Evolutionary conservation across 2,329 filamentous ascomycete species (phyloP).

Genomic region (Aspergillus brasiliensis): DNA sequence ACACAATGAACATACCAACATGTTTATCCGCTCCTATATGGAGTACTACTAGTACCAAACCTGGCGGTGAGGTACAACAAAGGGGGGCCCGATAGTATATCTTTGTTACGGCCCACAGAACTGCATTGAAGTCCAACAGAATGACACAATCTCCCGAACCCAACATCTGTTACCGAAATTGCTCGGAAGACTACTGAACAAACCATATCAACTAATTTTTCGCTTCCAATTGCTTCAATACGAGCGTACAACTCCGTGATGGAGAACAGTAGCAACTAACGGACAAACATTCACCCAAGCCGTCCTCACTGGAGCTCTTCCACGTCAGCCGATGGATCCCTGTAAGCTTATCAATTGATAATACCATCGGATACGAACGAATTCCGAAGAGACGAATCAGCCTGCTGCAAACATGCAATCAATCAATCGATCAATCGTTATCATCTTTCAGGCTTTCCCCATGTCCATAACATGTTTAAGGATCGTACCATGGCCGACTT

Average conservation of each 20-base stretch:
- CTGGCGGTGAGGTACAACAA: not conserved
- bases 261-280: not conserved
- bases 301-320: not conserved
- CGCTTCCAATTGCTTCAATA: too few species aligned
- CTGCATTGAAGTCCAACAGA: not conserved
- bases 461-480: not conserved
- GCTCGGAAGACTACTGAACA: too few species aligned
- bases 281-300: not conserved
- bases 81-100: not conserved
- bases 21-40: too few species aligned
- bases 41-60: not conserved
- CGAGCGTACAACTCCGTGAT: too few species aligned
- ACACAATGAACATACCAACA: too few species aligned
- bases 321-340: constrained; percentile 4
- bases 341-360: not conserved
- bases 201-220: too few species aligned
- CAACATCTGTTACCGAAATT: too few species aligned
- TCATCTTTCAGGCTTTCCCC: not conserved
- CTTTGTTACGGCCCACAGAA: not conserved
- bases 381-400: not conserved
- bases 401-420: not conserved
- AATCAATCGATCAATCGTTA: not conserved
- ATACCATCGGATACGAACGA: not conserved
- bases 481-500: not conserved
- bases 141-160: not conserved